phyloP scores from a whole-genome alignment of 345 rosid species.

The Fremontodendron californicum region DNA sequence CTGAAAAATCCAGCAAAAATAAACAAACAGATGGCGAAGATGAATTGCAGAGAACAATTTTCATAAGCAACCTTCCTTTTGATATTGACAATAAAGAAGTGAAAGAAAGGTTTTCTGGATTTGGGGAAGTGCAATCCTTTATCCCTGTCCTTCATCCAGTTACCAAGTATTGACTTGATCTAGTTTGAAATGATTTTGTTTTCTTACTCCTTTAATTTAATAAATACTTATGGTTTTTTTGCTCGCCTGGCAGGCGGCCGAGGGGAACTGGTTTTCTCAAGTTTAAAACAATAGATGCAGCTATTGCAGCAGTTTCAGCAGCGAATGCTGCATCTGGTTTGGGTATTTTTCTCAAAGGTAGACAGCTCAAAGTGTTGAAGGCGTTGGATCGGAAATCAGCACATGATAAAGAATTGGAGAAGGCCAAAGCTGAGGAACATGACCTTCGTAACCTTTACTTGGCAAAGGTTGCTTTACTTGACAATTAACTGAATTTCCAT shows the following conservation, averaged over 20 bases:
- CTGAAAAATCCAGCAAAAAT: slow-evolving; percentile 36
- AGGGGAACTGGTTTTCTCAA: slow-evolving; percentile 88
- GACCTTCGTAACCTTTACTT: slow-evolving; percentile 84
- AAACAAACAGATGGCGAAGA: slow-evolving; percentile 44
- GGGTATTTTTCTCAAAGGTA: slow-evolving; percentile 75
- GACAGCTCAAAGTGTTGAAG: slow-evolving; percentile 66
- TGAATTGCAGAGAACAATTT: slow-evolving; percentile 66
- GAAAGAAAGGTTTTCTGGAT: slow-evolving; percentile 63
- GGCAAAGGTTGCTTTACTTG: slow-evolving; percentile 58
- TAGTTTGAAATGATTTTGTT: slow-evolving; percentile 5
- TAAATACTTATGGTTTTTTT: slow-evolving; percentile 2
- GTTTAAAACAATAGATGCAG: slow-evolving; percentile 70
- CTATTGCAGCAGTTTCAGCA: slow-evolving; percentile 68
- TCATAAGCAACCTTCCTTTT: slow-evolving; percentile 83
- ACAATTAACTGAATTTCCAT: neutral
- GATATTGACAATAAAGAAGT: slow-evolving; percentile 67
- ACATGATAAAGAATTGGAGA: slow-evolving; percentile 63
- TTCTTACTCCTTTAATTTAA: neutral
- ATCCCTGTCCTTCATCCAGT: slow-evolving; percentile 75
- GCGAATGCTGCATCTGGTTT: slow-evolving; percentile 55
- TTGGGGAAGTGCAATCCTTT: slow-evolving; percentile 73
- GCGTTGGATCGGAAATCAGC: slow-evolving; percentile 86
- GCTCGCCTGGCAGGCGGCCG: slow-evolving; percentile 65
- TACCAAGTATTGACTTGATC: slow-evolving; percentile 57
- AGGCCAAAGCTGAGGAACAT: slow-evolving; percentile 56